Conservation (phyloP, 805 yeast genomes). For the Sungouiozyma intestinalis region DNA sequence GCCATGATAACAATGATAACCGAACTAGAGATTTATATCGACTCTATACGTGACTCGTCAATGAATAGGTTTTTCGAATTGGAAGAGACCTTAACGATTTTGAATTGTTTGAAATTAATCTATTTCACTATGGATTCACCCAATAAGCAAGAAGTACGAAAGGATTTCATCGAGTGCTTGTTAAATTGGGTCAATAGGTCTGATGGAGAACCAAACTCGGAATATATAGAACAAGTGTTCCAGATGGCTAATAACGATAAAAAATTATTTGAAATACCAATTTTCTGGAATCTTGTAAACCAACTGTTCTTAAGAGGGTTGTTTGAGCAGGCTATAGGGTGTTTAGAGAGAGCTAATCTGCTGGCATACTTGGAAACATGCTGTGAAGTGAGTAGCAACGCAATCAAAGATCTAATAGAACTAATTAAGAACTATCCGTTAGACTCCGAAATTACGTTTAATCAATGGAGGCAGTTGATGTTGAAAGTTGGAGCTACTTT, state of each 20-base stretch:
- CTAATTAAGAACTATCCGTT: constrained; percentile 30
- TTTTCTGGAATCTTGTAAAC: constrained; percentile 54
- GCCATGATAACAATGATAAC: constrained; percentile 27
- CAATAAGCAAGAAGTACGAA: constrained; percentile 25
- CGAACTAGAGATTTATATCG: constrained; percentile 28
- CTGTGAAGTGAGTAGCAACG: constrained; percentile 19
- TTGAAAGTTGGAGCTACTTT: constrained; percentile 20
- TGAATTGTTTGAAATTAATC: constrained; percentile 49
- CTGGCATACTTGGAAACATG: constrained; percentile 9
- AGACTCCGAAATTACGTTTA: constrained; percentile 24
- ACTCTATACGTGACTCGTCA: constrained; percentile 25
- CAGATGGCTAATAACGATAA: constrained; percentile 26
- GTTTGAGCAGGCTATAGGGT: constrained; percentile 40
- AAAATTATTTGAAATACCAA: constrained; percentile 30
- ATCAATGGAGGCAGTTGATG: constrained; percentile 30
- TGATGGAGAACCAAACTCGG: constrained; percentile 54
- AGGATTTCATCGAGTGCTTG: constrained; percentile 34
- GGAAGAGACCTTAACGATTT: constrained; percentile 39
- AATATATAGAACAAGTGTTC: constrained; percentile 36
- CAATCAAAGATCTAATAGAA: constrained; percentile 27
- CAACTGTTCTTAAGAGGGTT: constrained; percentile 53
- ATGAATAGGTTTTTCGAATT: constrained; percentile 28
- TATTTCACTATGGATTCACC: constrained; percentile 27
- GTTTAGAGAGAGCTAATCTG: constrained; percentile 20
- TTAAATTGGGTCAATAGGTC: constrained; percentile 59